Evolutionary conservation across 495 filamentous ascomycete species (phyloP), one percentile per base, ranked within the genome.

Genomic region (Penicillium salamii): DNA sequence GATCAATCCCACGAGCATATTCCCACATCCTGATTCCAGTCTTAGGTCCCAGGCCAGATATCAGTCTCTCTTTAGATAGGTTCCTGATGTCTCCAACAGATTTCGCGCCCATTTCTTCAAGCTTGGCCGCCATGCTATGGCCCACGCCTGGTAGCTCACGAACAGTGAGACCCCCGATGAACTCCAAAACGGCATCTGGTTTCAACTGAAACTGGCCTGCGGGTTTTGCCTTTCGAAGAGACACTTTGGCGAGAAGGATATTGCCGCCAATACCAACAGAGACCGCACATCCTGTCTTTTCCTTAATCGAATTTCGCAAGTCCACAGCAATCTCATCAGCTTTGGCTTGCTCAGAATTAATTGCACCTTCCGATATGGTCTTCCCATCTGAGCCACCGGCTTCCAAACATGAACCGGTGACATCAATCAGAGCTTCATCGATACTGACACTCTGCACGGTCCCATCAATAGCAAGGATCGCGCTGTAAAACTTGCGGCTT

Each of bases 181-280:
- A 86, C 8, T 86, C 81, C 17, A 90, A 67, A 0, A 91, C 76
- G 47, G 88, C 83, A 55, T 93, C 86, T 0, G 87, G 89, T 50
- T 83, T 87, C 47, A 98, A 75, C 40, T 95, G 87, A 54, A 88
- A 88, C 57, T 96, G 92, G 0, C 95, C 93, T 3, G 92, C 92
- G 2, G 93, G 93, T 62, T 98, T 98, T 1, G 93, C 93, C 67
- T 88, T 95, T 32, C 91, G 78, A 50, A 96, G 71, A 6, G 93
- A 91, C 12, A 97, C 78, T 59, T 95, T 96, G 28, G 93, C 95
- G 6, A 91, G 79, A 8, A 98, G 65, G 32, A 97, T 89, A 57
- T 96, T 98, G 7, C 79, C 83, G 3, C 95, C 93, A 50, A 98
- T 95, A 0, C 93, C 93, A n/a, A 97, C 83, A 0, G 91, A 96